A percentile compares a stretch with the other conserved stretches of the same genome.
Evolutionary conservation across 1,284 basidiomycete species (phyloP).

Genomic region (Ustilago shanxiensis): DNA sequence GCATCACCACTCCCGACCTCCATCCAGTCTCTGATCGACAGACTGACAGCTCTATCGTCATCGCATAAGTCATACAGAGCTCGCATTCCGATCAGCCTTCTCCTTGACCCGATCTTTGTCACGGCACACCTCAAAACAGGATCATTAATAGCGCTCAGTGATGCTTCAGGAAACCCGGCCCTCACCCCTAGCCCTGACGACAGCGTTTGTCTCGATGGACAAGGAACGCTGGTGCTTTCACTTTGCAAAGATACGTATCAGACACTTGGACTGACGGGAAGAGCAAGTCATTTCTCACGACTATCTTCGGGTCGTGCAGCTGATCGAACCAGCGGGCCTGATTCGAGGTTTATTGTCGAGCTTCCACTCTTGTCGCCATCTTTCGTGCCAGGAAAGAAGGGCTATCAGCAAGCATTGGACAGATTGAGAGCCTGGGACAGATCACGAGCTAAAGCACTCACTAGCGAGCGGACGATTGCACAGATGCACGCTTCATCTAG

Average conservation of each 20-base stretch:
- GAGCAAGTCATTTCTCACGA: conserved; percentile 58
- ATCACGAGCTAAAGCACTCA: conserved; percentile 20
- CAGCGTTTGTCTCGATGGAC: conserved; percentile 62
- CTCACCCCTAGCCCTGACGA: conserved; percentile 55
- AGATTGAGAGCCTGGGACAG: conserved; percentile 60
- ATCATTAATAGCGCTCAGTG: conserved; percentile 56
- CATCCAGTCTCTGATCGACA: conserved; percentile 23
- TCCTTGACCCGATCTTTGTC: conserved; percentile 64
- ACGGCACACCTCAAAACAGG: conserved; percentile 58
- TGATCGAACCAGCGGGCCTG: conserved; percentile 59
- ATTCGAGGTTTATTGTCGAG: conserved; percentile 61
- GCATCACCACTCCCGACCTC: conserved; percentile 5
- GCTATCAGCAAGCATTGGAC: conserved; percentile 57
- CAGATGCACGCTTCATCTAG: conserved; percentile 30
- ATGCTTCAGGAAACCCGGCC: conserved; percentile 20
- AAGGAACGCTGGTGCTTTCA: conserved; percentile 64
- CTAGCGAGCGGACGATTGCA: conserved; percentile 18
- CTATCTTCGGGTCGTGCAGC: conserved; percentile 62
- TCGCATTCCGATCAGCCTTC: conserved; percentile 54
- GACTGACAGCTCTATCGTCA: not conserved
- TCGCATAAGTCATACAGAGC: conserved; percentile 42
- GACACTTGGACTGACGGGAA: conserved; percentile 63
- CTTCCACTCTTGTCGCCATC: conserved; percentile 58
- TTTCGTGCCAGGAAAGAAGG: conserved; percentile 64
- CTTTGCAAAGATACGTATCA: conserved; percentile 68